phyloP scores from a whole-genome alignment of 768 basidiomycete genomes.

The Rhodotorula paludigena region DNA sequence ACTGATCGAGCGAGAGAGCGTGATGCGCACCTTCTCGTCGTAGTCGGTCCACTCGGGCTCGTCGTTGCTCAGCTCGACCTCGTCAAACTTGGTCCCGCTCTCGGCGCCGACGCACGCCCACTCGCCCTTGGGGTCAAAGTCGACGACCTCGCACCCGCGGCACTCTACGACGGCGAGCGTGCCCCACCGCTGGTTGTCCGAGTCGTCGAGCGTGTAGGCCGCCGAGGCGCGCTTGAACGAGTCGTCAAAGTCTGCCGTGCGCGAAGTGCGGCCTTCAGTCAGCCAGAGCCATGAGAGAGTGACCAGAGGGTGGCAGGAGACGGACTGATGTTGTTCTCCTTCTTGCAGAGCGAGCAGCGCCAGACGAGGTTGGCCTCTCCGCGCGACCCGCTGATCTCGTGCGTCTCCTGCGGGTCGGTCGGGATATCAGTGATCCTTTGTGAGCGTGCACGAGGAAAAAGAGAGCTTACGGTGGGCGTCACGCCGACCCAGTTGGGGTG shows the following conservation, averaged over 20 bases:
- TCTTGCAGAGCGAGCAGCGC: conserved; percentile 49
- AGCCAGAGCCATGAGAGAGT: no score
- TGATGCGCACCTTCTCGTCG: conserved; percentile 68
- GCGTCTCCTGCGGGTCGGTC: conserved; percentile 27
- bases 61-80: conserved; percentile 47
- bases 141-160: conserved; percentile 74
- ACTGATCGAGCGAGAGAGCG: neutral
- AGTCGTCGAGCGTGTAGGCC: conserved; percentile 58
- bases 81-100: conserved; percentile 56
- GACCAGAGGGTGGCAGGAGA: no score
- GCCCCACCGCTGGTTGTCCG: conserved; percentile 54
- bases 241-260: conserved; percentile 40
- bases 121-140: conserved; percentile 73
- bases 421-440: neutral
- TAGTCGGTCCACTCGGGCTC: conserved; percentile 77
- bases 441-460: neutral
- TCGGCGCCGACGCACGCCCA: conserved; percentile 70
- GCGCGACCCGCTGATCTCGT: conserved; percentile 37
- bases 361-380: conserved; percentile 43
- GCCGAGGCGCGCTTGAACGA: conserved; percentile 36
- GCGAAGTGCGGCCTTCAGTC: no score
- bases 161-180: conserved; percentile 73
- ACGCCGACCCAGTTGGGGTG: conserved; percentile 41
- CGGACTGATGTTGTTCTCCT: conserved; percentile 60
- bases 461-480: conserved; percentile 28